Evolutionary conservation across 768 basidiomycete genomes (phyloP), one percentile per base, ranked within the genome.

Genomic region (Suillus tomentosus): DNA sequence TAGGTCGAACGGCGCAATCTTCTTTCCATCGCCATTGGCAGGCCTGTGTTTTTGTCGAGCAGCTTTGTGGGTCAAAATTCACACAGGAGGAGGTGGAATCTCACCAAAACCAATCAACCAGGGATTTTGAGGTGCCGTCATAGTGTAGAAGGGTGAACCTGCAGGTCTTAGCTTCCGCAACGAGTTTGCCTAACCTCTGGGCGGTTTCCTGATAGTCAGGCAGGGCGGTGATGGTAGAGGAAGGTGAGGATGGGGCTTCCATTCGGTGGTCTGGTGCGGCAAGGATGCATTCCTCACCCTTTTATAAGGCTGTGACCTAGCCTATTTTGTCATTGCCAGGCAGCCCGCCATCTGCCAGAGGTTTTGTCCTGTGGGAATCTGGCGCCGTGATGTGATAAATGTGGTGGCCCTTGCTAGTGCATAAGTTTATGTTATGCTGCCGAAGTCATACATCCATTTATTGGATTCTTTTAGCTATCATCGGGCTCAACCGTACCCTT

Each of bases 191-290:
- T 14, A 55, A 55, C 53, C 19, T 10, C 0, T 6, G 34, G 7
- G 19, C 11, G 3, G 10, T 5, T 55, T 55, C 34, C 6, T n/a
- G 19, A 5, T 1, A 19, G 34, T n/a, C 19, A 19, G 53, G 53
- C 2, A 17, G 34, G 34, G 34, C 19, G n/a, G 53, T 55, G 1
- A 55, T 55, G 6, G 11, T 36, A 2, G 53, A 55, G 1, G 34
- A 55, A n/a, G 53, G 53, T 55, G 53, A 55, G 11, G 34, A 55
- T 55, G 53, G 53, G 3, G 34, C 5, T 55, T 55, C 34, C 53
- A 55, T 55, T 55, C 2, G 24, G 24, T 24, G 24, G 24, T 24
- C 24, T 24, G 24, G 24, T 24, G 24, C 24, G 2, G 24, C 24
- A 24, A 24, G 24, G 24, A 24, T 24, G 2, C 24, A 24, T 24